These are phyloP conservation scores for Globisporangium okanoganense DNA, from an alignment of 352 stramenopile genomes.

Conservation along the genomic window DNA sequence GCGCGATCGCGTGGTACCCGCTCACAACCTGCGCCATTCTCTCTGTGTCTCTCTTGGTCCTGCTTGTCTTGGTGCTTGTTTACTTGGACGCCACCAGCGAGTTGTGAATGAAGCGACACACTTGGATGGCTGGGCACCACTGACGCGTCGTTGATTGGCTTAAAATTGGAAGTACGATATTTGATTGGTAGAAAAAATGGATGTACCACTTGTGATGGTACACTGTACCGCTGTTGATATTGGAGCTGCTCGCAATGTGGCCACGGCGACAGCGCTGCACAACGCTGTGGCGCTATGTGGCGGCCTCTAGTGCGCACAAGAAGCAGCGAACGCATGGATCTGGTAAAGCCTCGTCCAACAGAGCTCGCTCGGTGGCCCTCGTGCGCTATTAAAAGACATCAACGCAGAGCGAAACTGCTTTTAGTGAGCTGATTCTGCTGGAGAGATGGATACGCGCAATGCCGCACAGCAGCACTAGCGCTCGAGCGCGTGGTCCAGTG, in stretches of 20 bases:
- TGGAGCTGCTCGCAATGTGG: background rate
- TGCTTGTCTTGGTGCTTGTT: conserved; percentile 3
- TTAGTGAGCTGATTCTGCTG: background rate
- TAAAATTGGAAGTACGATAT: background rate
- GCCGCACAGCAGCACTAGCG: background rate
- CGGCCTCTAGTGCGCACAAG: background rate
- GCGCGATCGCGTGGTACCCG: conserved; percentile 73
- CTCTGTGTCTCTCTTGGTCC: background rate
- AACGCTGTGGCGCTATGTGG: background rate
- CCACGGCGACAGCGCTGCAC: background rate
- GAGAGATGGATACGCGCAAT: background rate
- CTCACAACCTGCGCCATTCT: conserved; percentile 31
- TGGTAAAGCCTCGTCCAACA: background rate
- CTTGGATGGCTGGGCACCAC: background rate
- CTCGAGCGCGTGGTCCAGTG: background rate
- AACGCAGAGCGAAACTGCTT: background rate
- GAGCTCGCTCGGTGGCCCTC: background rate
- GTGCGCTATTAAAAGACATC: background rate
- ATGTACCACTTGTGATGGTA: background rate
- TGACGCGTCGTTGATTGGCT: background rate
- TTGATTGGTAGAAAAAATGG: background rate
- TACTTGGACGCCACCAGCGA: background rate
- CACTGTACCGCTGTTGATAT: background rate
- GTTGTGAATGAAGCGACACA: background rate
- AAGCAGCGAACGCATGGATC: background rate